phyloP scores from a whole-genome alignment of 352 stramenopile species.

The Phytopythium aichiense region DNA sequence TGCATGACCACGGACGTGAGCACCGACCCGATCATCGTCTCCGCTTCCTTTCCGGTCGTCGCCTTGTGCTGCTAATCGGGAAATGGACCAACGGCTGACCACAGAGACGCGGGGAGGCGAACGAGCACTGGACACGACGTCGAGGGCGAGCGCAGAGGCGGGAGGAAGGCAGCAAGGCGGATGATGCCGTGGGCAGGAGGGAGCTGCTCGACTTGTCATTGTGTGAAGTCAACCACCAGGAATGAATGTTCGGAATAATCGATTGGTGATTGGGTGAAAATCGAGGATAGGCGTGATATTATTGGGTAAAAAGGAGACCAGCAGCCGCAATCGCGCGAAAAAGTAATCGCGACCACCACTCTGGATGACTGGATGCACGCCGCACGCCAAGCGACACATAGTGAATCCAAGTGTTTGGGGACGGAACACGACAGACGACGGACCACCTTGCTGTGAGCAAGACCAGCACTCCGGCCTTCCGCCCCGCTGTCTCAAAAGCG shows the following conservation, averaged over 20 bases:
- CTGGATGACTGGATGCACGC: not conserved
- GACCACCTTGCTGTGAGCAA: not conserved
- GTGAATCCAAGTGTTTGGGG: not conserved
- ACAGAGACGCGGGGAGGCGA: no score
- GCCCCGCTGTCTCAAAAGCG: not conserved
- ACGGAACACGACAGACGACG: not conserved
- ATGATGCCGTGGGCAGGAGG: no score
- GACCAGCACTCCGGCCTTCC: not conserved
- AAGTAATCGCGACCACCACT: not conserved
- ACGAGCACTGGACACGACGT: no score
- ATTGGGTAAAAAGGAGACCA: not conserved
- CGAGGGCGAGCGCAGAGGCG: no score
- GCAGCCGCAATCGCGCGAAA: not conserved
- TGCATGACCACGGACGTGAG: conserved; percentile 27
- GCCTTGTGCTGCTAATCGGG: not conserved
- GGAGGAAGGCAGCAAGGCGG: no score
- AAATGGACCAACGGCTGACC: no score
- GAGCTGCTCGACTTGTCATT: no score
- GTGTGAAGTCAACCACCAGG: no score
- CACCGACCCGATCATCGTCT: conserved; percentile 20
- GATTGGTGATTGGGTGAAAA: not conserved
- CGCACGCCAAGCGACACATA: not conserved
- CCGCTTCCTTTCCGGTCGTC: not conserved
- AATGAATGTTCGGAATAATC: no score
- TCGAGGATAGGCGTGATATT: not conserved